phyloP scores from a whole-genome alignment of 108 stramenopile genomes.

The Skeletonema tropicum region DNA sequence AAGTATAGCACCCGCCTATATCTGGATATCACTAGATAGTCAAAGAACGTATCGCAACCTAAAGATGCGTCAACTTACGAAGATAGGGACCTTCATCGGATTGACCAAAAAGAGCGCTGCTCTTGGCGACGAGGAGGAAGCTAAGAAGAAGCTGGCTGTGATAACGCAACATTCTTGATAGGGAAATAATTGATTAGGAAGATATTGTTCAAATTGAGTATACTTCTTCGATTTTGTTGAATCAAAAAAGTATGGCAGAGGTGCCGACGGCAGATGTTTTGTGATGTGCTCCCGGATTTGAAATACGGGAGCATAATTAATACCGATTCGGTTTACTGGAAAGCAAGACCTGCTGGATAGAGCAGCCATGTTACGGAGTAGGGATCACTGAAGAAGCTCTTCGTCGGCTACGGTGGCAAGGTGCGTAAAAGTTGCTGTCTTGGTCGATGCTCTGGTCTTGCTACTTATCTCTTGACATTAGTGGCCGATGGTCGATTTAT shows the following conservation, averaged over 20 bases:
- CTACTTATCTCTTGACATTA: background rate
- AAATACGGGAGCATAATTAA: too few relatives aligned
- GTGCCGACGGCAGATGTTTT: background rate
- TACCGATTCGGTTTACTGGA: too few relatives aligned
- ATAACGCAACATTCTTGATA: background rate
- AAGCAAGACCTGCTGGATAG: background rate
- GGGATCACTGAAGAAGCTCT: too few relatives aligned
- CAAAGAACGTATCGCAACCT: background rate
- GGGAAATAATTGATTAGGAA: background rate
- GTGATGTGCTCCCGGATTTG: background rate
- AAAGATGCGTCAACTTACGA: background rate
- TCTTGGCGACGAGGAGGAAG: background rate
- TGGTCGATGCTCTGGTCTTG: too few relatives aligned
- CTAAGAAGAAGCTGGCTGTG: background rate
- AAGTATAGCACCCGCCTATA: constrained; percentile 12
- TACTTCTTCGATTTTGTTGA: background rate
- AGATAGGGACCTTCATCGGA: background rate
- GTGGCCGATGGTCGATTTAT: too few relatives aligned
- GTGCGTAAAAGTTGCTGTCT: background rate
- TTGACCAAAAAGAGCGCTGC: background rate
- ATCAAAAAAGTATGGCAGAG: background rate
- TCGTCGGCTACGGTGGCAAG: too few relatives aligned
- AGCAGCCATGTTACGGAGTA: background rate
- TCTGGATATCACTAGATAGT: too few relatives aligned
- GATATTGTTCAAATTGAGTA: too few relatives aligned